These are phyloP conservation scores for Magnusiomyces paraingens DNA, from an alignment of 1,139 yeast species.

Conservation along the genomic window DNA sequence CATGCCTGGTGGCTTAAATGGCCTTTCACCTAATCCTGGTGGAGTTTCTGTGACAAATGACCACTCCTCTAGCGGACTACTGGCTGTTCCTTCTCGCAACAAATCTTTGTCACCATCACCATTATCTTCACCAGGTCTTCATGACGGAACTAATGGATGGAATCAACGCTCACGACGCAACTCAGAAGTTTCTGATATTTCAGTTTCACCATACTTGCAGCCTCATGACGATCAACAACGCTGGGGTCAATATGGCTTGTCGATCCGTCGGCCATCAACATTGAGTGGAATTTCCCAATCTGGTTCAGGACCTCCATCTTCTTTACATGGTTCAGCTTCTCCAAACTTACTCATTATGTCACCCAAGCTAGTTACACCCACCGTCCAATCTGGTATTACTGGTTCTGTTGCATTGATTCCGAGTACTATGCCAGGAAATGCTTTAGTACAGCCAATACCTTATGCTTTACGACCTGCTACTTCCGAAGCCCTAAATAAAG, in stretches of 20 bases:
- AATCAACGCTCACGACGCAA: constrained; percentile 5
- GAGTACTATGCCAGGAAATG: background rate
- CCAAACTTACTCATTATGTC: no score
- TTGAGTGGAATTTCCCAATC: constrained; percentile 5
- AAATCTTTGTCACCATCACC: constrained; percentile 8
- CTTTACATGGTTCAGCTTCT: background rate
- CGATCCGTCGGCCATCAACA: constrained; percentile 4
- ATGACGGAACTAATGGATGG: no score
- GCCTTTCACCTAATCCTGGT: background rate
- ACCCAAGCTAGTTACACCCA: no score
- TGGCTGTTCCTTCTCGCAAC: constrained; percentile 1
- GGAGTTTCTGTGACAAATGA: constrained; percentile 3
- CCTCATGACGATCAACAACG: constrained; percentile 3
- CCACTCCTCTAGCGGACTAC: background rate
- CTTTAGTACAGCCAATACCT: constrained; percentile 2
- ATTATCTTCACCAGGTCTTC: background rate
- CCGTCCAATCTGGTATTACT: no score
- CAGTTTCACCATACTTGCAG: constrained; percentile 7
- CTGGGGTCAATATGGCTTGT: background rate
- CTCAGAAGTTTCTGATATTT: constrained; percentile 3
- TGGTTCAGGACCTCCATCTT: background rate
- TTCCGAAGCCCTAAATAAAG: background rate
- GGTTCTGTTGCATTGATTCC: no score
- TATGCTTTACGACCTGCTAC: background rate
- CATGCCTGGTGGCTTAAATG: background rate